Conservation (phyloP, 495 filamentous ascomycete species). For the Geopyxis carbonaria region DNA sequence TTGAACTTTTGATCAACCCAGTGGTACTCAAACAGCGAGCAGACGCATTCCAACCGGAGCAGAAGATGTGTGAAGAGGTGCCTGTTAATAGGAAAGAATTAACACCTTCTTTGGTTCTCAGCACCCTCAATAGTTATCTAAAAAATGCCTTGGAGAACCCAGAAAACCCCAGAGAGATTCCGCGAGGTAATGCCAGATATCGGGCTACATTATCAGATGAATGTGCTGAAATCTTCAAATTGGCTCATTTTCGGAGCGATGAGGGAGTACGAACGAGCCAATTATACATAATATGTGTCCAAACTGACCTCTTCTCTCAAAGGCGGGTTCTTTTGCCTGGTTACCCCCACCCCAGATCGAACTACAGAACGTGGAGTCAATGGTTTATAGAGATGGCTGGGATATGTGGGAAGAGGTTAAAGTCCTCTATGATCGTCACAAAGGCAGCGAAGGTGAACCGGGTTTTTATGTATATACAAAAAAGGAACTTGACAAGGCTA, state of each 20-base stretch:
- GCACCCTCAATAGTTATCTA: slow-evolving; percentile 13
- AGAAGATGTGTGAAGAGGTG: slow-evolving; percentile 1
- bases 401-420: slow-evolving; percentile 21
- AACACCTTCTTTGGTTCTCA: no score
- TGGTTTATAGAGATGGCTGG: slow-evolving; percentile 6
- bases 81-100: no score
- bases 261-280: no score
- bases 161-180: slow-evolving; percentile 14
- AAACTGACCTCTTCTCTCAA: no score
- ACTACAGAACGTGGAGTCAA: slow-evolving; percentile 8
- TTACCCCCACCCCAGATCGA: slow-evolving; percentile 8
- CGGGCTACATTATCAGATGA: slow-evolving; percentile 11
- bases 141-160: slow-evolving; percentile 16
- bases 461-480: neutral
- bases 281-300: no score
- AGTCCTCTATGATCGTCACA: slow-evolving; percentile 20
- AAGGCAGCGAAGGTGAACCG: slow-evolving; percentile 8
- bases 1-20: slow-evolving; percentile 12
- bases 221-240: slow-evolving; percentile 13
- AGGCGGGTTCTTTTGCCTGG: slow-evolving; percentile 6
- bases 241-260: slow-evolving; percentile 8
- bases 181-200: slow-evolving; percentile 13
- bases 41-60: slow-evolving; percentile 6
- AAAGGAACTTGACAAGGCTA: slow-evolving; percentile 4
- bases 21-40: slow-evolving; percentile 3